These are phyloP conservation scores for Triticum monococcum DNA, from an alignment of 176 grass and related monocot genomes.

Conservation along the genomic window DNA sequence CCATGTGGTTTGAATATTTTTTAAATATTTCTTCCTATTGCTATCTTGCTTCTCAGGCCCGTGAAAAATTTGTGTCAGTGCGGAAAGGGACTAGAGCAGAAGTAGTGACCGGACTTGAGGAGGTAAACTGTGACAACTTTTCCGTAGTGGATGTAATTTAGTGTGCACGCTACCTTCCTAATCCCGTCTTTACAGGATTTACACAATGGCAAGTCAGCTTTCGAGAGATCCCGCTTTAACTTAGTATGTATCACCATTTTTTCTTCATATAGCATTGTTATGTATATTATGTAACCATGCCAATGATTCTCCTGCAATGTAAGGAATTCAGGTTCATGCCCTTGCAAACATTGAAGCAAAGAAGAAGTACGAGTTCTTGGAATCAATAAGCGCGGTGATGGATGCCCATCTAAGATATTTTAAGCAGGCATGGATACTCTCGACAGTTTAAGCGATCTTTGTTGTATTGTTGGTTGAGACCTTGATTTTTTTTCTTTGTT, in stretches of 20 bases:
- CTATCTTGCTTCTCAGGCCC: conserved; percentile 57
- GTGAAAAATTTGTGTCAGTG: conserved; percentile 94
- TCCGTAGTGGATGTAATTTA: conserved; percentile 21
- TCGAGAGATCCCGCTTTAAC: conserved; percentile 92
- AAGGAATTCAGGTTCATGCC: conserved; percentile 86
- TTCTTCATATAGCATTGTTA: conserved; percentile 14
- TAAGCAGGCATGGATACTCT: conserved; percentile 71
- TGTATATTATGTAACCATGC: conserved; percentile 28
- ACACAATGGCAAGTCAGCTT: conserved; percentile 86
- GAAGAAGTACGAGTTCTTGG: conserved; percentile 97
- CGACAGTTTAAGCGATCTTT: conserved; percentile 8
- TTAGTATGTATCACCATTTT: conserved; percentile 67
- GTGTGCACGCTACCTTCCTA: conserved; percentile 13
- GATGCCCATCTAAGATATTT: conserved; percentile 99
- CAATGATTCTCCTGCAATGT: conserved; percentile 24
- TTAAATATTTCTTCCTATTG: not conserved
- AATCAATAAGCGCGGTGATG: conserved; percentile 98
- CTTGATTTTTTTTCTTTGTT: conserved; percentile 41
- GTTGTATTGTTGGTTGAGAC: conserved; percentile 29
- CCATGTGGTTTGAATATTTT: conserved; percentile 16
- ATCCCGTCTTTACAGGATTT: conserved; percentile 69
- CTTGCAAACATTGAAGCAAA: conserved; percentile 90
- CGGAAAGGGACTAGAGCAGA: conserved; percentile 82
- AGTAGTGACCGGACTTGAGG: conserved; percentile 81
- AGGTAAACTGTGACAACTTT: conserved; percentile 35